Percentiles rank a stretch among this genome's conserved stretches.
Conservation (phyloP, 2,329 filamentous ascomycete genomes). For the Coniochaeta sp. region DNA sequence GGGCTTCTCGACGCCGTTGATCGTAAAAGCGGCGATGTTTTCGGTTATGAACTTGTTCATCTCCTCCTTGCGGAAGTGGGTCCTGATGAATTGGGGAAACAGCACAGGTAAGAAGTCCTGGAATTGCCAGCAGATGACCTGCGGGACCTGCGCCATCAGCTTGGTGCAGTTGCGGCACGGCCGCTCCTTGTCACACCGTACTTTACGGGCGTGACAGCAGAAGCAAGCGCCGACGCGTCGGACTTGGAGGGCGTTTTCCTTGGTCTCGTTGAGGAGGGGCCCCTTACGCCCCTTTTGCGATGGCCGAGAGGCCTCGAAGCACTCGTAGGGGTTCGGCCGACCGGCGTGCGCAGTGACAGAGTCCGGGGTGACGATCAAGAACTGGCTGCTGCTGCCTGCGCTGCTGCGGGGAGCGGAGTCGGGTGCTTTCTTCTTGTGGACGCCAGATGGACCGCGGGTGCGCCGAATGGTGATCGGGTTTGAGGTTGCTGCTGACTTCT, state of each 20-base stretch:
- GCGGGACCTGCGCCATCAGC: conserved; percentile 39
- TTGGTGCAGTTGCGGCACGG: conserved; percentile 51
- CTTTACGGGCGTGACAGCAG: conserved; percentile 52
- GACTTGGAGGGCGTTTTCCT: conserved; percentile 46
- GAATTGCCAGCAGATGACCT: conserved; percentile 53
- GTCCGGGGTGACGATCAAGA: conserved; percentile 47
- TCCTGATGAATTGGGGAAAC: conserved; percentile 44
- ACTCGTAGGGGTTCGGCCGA: conserved; percentile 44
- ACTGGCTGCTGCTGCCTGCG: conserved; percentile 23
- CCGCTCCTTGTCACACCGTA: conserved; percentile 47
- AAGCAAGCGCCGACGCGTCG: conserved; percentile 49
- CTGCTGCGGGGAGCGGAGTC: conserved; percentile 4
- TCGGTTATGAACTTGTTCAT: conserved; percentile 39
- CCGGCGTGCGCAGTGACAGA: conserved; percentile 43
- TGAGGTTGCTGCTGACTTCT: conserved; percentile 9
- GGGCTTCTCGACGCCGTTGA: conserved; percentile 30
- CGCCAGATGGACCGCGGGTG: conserved; percentile 28
- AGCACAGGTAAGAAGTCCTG: conserved; percentile 44
- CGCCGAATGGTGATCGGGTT: conserved; percentile 30
- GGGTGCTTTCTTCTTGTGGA: conserved; percentile 34
- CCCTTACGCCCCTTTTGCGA: conserved; percentile 50
- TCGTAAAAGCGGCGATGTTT: conserved; percentile 37
- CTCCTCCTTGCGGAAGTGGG: conserved; percentile 41
- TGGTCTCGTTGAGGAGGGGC: conserved; percentile 44
- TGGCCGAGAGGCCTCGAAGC: conserved; percentile 43